Evolutionary conservation across 106 monocot genomes (phyloP).

Genomic region (Amphibolis antarctica): DNA sequence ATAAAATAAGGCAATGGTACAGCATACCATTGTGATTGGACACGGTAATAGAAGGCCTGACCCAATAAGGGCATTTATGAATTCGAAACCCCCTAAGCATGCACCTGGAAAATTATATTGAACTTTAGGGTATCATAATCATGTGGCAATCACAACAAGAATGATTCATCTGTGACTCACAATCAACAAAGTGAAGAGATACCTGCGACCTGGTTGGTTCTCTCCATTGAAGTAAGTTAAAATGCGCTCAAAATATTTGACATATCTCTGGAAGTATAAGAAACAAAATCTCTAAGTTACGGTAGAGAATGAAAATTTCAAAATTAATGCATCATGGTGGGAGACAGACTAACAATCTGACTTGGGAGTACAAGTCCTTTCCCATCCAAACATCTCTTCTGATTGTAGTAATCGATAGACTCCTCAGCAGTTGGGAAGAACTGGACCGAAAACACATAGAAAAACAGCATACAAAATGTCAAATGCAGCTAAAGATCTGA

Average conservation of each 20-base stretch:
- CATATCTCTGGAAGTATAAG: conserved; percentile 67
- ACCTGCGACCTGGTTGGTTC: conserved; percentile 79
- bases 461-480: too few species aligned
- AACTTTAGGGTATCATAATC: background rate
- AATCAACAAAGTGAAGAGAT: conserved; percentile 7
- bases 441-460: conserved; percentile 21
- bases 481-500: too few species aligned
- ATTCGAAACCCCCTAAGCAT: conserved; percentile 98
- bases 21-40: conserved; percentile 86
- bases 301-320: background rate
- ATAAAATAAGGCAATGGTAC: background rate
- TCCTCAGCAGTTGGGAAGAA: conserved; percentile 98
- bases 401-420: conserved; percentile 95
- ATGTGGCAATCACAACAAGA: background rate
- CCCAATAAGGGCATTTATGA: conserved; percentile 95
- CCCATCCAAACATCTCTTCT: conserved; percentile 94
- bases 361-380: conserved; percentile 97
- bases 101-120: conserved; percentile 41
- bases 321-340: conserved; percentile 2
- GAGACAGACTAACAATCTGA: conserved; percentile 89
- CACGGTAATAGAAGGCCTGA: conserved; percentile 89
- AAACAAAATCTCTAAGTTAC: conserved; percentile 14
- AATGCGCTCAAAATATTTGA: conserved; percentile 94
- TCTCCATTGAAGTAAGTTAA: conserved; percentile 97
- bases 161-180: background rate